Base-by-base conservation (phyloP, 2,329 filamentous ascomycete species). In the Ophiobolus disseminans region DNA sequence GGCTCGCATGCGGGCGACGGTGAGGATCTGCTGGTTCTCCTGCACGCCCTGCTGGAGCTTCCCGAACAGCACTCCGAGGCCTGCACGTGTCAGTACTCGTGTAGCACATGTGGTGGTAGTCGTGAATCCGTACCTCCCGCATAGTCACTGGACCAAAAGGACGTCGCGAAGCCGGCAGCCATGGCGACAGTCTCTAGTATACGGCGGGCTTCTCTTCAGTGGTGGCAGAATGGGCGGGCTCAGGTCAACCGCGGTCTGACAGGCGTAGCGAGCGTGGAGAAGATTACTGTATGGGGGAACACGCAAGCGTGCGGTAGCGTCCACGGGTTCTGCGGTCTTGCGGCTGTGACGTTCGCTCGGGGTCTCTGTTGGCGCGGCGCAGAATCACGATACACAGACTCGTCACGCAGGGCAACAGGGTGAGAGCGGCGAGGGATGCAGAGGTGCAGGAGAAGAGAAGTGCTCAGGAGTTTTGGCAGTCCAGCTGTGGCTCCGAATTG, bases 61-160 rank as follows among this genome's bases (percentile, higher is more conserved):
- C 73, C 86, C 86, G 70, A 97, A 99, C 58, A 99, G 84, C 58
- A 97, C 91, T 45, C 93, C 92, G 60, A 99, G 84, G 55, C 94
- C 79, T 80, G 63, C 17, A 23, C n/a, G 39, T n/a, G 65, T 72
- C 54, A 68, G 68, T 42, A 59, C 7, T 32, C 30, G 50, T 30
- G 53, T 36, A 37, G 43, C 23, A 41, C 22, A 31, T 19, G 38
- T 31, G 38, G 28, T 17, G 35, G 41, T 42, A 21, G 55, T 30
- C 39, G 39, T 42, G 82, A 73, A 78, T 89, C 45, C 84, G 73
- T 79, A 91, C 89, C 92, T 80, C 90, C 91, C 73, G 93, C 93
- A 82, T 97, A 97, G 82, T 99, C 94, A 72, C 86, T 85, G 55
- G 94, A 96, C 94, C 94, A 99, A 79, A 99, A 97, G 40, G 92